Conservation (phyloP, 441 rosid species). For the Populus hybrid region DNA sequence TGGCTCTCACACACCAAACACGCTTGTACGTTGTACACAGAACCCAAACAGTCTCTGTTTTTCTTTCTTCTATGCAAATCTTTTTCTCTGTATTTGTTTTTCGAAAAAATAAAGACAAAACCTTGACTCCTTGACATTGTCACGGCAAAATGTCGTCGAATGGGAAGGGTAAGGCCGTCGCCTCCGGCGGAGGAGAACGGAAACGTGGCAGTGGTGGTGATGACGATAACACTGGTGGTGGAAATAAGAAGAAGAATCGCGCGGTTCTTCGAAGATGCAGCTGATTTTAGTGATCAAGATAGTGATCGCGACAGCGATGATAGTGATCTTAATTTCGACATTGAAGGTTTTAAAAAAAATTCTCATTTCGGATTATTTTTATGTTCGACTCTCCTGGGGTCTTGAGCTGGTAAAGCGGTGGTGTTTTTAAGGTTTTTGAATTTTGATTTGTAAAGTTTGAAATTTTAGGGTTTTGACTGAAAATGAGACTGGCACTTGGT, state of each 20-base stretch:
- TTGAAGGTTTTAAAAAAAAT: slow-evolving; percentile 14
- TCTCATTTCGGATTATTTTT: neutral
- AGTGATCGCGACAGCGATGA: slow-evolving; percentile 45
- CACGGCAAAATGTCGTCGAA: slow-evolving; percentile 16
- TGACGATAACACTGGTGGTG: slow-evolving; percentile 39
- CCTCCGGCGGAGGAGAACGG: slow-evolving; percentile 37
- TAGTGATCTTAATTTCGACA: slow-evolving; percentile 31
- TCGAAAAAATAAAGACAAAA: neutral
- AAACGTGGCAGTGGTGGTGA: slow-evolving; percentile 35
- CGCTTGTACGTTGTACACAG: too few relatives aligned
- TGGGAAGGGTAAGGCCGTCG: slow-evolving; percentile 39
- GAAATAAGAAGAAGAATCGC: slow-evolving; percentile 46
- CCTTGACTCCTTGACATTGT: neutral
- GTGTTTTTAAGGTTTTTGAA: neutral
- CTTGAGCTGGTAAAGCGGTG: neutral
- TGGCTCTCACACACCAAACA: too few relatives aligned
- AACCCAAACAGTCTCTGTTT: too few relatives aligned
- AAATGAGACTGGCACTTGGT: neutral
- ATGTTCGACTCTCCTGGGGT: neutral
- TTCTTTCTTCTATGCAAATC: too few relatives aligned
- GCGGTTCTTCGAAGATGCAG: slow-evolving; percentile 69
- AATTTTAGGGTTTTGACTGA: neutral
- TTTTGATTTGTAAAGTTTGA: neutral
- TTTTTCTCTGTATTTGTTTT: too few relatives aligned
- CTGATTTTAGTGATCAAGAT: slow-evolving; percentile 48